Evolutionary conservation across 1,139 yeast genomes (phyloP), one percentile per base, ranked within the genome.

Genomic region (Suhomyces bokatorum): DNA sequence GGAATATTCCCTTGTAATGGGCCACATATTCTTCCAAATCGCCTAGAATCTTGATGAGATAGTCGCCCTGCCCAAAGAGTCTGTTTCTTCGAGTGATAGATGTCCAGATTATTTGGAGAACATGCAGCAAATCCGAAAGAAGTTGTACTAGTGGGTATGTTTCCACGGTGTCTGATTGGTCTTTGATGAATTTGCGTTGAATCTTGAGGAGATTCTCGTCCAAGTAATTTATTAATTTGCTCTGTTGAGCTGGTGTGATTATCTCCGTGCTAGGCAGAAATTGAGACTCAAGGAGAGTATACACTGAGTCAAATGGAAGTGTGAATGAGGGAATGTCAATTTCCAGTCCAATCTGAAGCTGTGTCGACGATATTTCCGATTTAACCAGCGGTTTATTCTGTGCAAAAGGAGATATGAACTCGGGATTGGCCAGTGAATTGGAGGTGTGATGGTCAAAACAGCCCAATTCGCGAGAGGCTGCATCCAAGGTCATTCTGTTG

Each of bases 161-260:
- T 15, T 52, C 52, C 11, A 47, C 44, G 7, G 58, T 49, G 10
- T 67, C 73, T 3, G 83, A 75, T 48, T 83, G 73, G 40, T 81
- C 73, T 57, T 83, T 86, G 27, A 88, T 81, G 55, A 79, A 86
- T 49, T 69, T 73, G 38, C 95, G 67, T 53, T 85, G 90, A 3
- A 87, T 71, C 16, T 66, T 63, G 50, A 84, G 66, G 30, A 86
- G 63, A 48, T 75, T 67, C 6, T 73, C 78, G 56, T 88, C 96
- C 12, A 85, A 62, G 54, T 81, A 85, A 35, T 75, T 74, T 35
- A 83, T 66, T 43, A 87, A 69, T 52, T 77, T 76, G 46, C 85
- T 78, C 56, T 84, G 87, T 59, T 87, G 93, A 2, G 52, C 40
- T 10, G 51, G 49, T 13, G 58, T 44, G 20, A 62, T 49, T 10